Evolutionary conservation across 2,329 filamentous ascomycete species (phyloP), one percentile per base, ranked within the genome.

Genomic region (Colletotrichum graminicola): DNA sequence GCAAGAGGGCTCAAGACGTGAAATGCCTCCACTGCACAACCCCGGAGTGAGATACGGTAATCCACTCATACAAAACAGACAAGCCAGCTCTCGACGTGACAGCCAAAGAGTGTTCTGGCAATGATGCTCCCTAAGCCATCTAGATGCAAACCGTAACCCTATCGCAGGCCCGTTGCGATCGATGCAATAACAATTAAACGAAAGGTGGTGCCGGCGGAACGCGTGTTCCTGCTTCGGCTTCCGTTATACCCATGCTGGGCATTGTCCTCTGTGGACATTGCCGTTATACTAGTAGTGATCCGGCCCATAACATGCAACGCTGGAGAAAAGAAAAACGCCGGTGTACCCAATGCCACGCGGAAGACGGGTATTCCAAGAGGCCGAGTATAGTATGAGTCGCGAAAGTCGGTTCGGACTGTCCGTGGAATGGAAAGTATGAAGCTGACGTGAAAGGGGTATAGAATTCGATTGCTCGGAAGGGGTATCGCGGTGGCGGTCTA

Each of bases 181-280:
- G 14, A 71, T 71, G 68, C 68, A 68, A 68, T 59, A 68, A 63
- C 65, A 68, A 63, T 68, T 64, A 68, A 68, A 63, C 68, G 68
- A 71, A 71, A 71, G 59, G 55, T 60, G 59, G 52, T 49, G 65
- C 68, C 56, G 7, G 41, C 45, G 36, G 59, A 34, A 67, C 55
- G 26, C 43, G 36, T 23, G 43, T 62, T 56, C 43, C 64, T 47
- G 43, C 2, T 16, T 29, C 36, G 57, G 57, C 64, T 54, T 65
- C 52, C n/a, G 45, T 62, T 45, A 5, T 68, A 49, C 45, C 68
- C 65, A 63, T 68, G 59, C 59, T 55, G 45, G 32, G 55, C n/a
- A 18, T 68, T 60, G 60, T 52, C 56, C 65, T 68, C 68, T 60
- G 10, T 68, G 43, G 49, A 67, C 59, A 62, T 29, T 63, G 59